Conservation (phyloP, 805 yeast genomes). For the Candida andamanensis region DNA sequence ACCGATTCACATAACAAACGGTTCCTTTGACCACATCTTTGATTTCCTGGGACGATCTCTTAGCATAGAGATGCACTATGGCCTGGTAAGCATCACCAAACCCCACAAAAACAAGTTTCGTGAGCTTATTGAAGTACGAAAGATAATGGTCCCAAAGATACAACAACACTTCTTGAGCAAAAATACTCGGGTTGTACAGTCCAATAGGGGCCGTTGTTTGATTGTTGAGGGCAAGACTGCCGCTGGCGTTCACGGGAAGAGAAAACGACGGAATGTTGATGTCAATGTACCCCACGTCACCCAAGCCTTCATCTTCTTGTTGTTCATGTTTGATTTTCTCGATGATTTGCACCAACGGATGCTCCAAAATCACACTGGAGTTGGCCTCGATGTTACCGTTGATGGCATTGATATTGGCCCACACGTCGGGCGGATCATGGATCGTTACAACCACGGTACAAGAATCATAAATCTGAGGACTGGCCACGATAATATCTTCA, state of each 20-base stretch:
- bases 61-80: conserved; percentile 81
- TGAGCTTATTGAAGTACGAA: conserved; percentile 59
- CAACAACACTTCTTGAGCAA: conserved; percentile 71
- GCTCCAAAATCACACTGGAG: conserved; percentile 70
- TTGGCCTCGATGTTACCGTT: conserved; percentile 73
- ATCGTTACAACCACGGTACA: conserved; percentile 65
- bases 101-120: conserved; percentile 75
- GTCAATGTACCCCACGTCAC: conserved; percentile 70
- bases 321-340: conserved; percentile 45
- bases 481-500: conserved; percentile 65
- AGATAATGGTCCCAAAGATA: conserved; percentile 91
- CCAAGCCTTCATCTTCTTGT: conserved; percentile 15
- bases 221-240: conserved; percentile 21
- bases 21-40: conserved; percentile 62
- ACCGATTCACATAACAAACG: conserved; percentile 62
- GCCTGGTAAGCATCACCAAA: conserved; percentile 88
- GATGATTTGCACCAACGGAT: conserved; percentile 56
- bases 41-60: conserved; percentile 54
- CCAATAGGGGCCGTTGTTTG: conserved; percentile 18
- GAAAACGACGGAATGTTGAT: conserved; percentile 67
- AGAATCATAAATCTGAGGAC: conserved; percentile 60
- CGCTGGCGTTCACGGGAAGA: conserved; percentile 19
- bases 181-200: conserved; percentile 53
- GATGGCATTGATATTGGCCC: conserved; percentile 80
- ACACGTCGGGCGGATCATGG: conserved; percentile 89